Evolutionary conservation across 495 filamentous ascomycete species (phyloP), one percentile per base, ranked within the genome.

Genomic region (Cercophora sp.): DNA sequence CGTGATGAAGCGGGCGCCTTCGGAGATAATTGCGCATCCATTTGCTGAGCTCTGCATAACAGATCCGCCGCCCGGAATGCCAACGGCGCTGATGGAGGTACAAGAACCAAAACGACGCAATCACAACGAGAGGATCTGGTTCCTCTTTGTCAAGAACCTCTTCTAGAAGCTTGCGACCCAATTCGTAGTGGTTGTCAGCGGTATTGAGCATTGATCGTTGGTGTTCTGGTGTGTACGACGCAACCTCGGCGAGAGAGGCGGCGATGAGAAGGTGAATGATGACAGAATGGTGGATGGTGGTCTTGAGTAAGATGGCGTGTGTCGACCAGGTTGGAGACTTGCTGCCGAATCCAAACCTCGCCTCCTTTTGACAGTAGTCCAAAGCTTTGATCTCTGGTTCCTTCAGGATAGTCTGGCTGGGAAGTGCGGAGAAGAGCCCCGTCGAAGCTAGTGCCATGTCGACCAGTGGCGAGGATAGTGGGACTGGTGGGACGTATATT

Each of bases 81-180:
- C 48, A 32, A 13, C 50, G 49, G 15, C 53, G 44, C n/a, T 56
- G 47, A 29, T 56, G 23, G 15, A 58, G 45, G 34, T 58, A 56
- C n/a, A 58, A 23, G 20, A 62, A 62, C 59, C 59, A 62, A 26
- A 58, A 62, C 0, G 56, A 53, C 10, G 59, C 43, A 26, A 62
- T 36, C 36, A 58, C 22, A 9, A 45, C 51, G 3, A 62, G 25
- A 4, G 49, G 52, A 31, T 62, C 52, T 3, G 46, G 19, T 8
- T 42, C 39, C 5, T 15, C 22, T 15, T 19, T 20, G 8, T 19
- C 13, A 19, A 50, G 24, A 9, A 29, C 16, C 10, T 27, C 29
- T 4, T 26, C 25, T 10, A 59, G 36, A 9, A 54, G 19, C n/a
- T 39, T 35, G 9, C 39, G 52, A 19, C 56, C 59, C 4, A 46